Percentiles rank a stretch among this genome's conserved stretches.
Conservation (phyloP, 352 stramenopile species). For the Pythium phragmiticola region DNA sequence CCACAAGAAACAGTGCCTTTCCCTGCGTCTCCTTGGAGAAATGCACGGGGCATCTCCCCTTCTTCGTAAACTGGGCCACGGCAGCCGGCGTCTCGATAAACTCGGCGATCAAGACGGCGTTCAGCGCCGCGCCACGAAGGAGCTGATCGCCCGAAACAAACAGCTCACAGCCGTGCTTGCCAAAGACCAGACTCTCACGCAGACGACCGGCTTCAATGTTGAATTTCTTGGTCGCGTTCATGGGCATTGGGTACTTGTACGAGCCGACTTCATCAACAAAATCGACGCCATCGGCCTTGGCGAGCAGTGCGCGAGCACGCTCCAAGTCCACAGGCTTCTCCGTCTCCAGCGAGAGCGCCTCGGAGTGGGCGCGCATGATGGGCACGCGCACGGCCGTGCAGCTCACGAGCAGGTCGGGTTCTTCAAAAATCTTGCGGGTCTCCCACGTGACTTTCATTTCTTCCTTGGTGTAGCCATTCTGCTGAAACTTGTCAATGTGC, state of each 20-base stretch:
- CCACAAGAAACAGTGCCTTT: constrained; percentile 29
- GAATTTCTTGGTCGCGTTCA: constrained; percentile 96
- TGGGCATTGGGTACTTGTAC: constrained; percentile 96
- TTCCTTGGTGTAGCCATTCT: constrained; percentile 99
- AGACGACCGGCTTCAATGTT: constrained; percentile 98
- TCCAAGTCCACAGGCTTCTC: constrained; percentile 86
- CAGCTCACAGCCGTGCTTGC: constrained; percentile 95
- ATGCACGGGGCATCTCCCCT: constrained; percentile 17
- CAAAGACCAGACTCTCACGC: constrained; percentile 94
- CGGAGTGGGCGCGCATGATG: constrained; percentile 96
- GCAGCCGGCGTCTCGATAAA: constrained; percentile 71
- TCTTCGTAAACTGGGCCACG: constrained; percentile 71
- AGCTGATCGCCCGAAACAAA: constrained; percentile 98
- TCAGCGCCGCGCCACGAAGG: constrained; percentile 95
- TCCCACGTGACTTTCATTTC: constrained; percentile 99
- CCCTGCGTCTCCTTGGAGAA: constrained; percentile 11
- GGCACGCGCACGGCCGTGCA: constrained; percentile 97
- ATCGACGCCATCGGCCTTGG: constrained; percentile 90
- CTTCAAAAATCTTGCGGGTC: constrained; percentile 96
- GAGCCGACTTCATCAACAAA: constrained; percentile 88
- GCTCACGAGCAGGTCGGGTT: constrained; percentile 73
- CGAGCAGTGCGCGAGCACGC: constrained; percentile 80
- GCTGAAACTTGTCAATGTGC: constrained; percentile 99
- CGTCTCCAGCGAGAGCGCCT: constrained; percentile 95
- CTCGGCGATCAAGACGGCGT: constrained; percentile 97